Evolutionary conservation across 2,329 filamentous ascomycete genomes (phyloP), one percentile per base, ranked within the genome.

Genomic region (Incumbomyces delicatus): DNA sequence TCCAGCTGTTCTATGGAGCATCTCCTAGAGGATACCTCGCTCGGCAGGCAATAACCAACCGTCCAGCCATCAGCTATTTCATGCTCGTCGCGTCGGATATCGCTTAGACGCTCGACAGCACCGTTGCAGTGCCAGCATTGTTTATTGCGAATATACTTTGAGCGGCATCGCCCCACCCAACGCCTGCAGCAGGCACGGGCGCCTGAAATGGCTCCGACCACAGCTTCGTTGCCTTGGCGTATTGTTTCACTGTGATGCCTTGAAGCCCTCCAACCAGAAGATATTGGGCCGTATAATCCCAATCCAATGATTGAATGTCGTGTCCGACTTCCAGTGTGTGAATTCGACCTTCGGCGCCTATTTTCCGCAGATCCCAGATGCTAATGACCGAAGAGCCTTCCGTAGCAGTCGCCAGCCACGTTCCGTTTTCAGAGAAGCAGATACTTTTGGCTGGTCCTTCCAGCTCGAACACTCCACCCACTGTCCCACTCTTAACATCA

Each of bases 221-320:
- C 48, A 77, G 75, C 76, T 95, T 98, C 51, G 79, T 76, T 44
- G 80, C 73, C 75, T 96, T 98, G 53, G 78, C 76, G 66, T 94
- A 98, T 60, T 94, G 85, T 64, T 92, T 87, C 34, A 98, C 86
- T 4, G 85, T 86, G 39, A 95, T 71, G 22, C 88, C 88, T 37
- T 83, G 80, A 3, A 83, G 75, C 6, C 90, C 90, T 3, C 80
- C 85, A 11, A 85, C 84, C 20, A 89, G 85, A 44, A 98, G 73
- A 70, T 85, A 98, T 66, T 95, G 90, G 36, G 89, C 90, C 6
- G 86, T 92, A 70, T 94, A 95, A 62, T 98, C 92, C 89, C 89
- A 98, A 41, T 76, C 74, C 53, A 95, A 74, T 34, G 77, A 80
- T 51, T 85, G 77, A 40, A 95, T 79, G 14, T 18, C 33, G 51